Evolutionary conservation across 768 basidiomycete species (phyloP).

Genomic region (Mycena capillaripes): DNA sequence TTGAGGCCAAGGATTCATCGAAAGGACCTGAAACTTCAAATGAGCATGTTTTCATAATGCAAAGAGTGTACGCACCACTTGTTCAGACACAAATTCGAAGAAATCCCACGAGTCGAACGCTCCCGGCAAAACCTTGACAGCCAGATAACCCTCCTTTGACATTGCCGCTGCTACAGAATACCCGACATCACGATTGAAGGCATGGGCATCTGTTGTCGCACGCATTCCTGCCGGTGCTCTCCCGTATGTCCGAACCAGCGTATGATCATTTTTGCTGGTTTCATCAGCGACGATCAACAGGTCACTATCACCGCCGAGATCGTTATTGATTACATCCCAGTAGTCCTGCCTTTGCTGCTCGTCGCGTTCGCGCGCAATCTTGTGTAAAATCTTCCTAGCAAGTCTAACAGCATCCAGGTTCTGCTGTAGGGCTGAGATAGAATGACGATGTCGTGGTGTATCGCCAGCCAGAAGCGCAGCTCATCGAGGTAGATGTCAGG

Average conservation of each 20-base stretch:
- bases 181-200: background rate
- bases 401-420: constrained; percentile 33
- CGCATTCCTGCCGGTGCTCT: constrained; percentile 34
- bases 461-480: constrained; percentile 25
- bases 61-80: background rate
- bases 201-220: constrained; percentile 17
- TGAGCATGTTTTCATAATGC: background rate
- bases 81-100: constrained; percentile 8
- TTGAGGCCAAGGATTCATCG: constrained; percentile 41
- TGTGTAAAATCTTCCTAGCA: constrained; percentile 31
- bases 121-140: constrained; percentile 5
- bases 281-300: constrained; percentile 8
- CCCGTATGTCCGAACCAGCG: constrained; percentile 37
- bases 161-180: background rate
- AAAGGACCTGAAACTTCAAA: constrained; percentile 9
- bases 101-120: background rate
- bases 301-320: constrained; percentile 21
- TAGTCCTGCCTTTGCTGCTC: constrained; percentile 22
- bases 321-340: constrained; percentile 12
- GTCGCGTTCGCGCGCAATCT: constrained; percentile 33
- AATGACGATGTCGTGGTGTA: constrained; percentile 35
- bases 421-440: constrained; percentile 27
- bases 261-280: constrained; percentile 42
- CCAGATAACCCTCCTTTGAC: constrained; percentile 7
- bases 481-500: constrained; percentile 19